Evolutionary conservation across 805 yeast species (phyloP).

Genomic region (Hanseniaspora occidentalis): DNA sequence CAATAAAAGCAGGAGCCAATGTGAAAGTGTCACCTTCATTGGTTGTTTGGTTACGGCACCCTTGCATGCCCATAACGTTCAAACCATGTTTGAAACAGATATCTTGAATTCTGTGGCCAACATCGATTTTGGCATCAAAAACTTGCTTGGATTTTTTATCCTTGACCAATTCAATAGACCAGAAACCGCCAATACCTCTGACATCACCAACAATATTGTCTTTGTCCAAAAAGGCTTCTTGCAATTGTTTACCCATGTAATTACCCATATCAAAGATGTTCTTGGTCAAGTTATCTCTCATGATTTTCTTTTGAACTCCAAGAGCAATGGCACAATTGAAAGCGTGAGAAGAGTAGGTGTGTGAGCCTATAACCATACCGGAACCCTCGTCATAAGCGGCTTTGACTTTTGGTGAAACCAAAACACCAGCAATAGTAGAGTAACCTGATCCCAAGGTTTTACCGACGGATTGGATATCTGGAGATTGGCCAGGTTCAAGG

Average conservation of each 20-base stretch:
- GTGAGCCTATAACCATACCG: conserved; percentile 32
- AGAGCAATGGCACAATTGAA: conserved; percentile 35
- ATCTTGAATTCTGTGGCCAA: conserved; percentile 25
- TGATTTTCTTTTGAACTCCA: conserved; percentile 33
- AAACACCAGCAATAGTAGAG: conserved; percentile 35
- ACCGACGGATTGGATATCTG: conserved; percentile 38
- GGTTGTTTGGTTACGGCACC: conserved; percentile 26
- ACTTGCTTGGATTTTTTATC: conserved; percentile 40
- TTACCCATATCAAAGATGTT: conserved; percentile 34
- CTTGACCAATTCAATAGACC: conserved; percentile 45
- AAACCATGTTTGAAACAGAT: conserved; percentile 33
- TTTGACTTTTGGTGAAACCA: conserved; percentile 29
- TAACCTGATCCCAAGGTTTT: conserved; percentile 39
- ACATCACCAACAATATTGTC: conserved; percentile 41
- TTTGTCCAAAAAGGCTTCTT: conserved; percentile 21
- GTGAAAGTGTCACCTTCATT: conserved; percentile 28
- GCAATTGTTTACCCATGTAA: conserved; percentile 28
- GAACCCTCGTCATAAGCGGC: conserved; percentile 28
- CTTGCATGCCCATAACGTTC: conserved; percentile 34
- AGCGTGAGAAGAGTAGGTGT: conserved; percentile 38
- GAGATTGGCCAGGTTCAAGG: conserved; percentile 26
- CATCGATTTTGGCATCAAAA: conserved; percentile 27
- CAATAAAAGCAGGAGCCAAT: conserved; percentile 35
- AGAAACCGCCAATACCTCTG: conserved; percentile 51
- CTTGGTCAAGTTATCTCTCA: conserved; percentile 23